Percentiles rank a stretch among this genome's conserved stretches.
These are phyloP conservation scores for Ophiocordyceps sinensis DNA, from an alignment of 2,329 filamentous ascomycete genomes.

Conservation along the genomic window DNA sequence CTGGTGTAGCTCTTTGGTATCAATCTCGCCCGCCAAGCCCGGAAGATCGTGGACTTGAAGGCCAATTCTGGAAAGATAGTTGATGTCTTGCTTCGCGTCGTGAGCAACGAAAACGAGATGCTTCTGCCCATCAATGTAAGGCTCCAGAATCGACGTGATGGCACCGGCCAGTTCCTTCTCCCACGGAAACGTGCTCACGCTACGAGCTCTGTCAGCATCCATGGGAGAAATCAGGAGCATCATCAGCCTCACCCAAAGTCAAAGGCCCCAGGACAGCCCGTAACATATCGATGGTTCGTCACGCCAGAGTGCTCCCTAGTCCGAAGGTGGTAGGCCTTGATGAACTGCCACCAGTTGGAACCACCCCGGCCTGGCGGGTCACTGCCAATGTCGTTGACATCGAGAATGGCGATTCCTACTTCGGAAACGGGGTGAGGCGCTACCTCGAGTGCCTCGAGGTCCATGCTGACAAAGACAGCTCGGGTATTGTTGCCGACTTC, in stretches of 20 bases:
- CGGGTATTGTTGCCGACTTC: constrained; percentile 3
- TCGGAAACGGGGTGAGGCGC: constrained; percentile 60
- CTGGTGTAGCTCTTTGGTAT: constrained; percentile 60
- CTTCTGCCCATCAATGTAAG: constrained; percentile 13
- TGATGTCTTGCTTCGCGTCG: constrained; percentile 51
- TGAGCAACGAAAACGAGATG: constrained; percentile 72
- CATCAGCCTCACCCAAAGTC: constrained; percentile 53
- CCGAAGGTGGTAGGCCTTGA: constrained; percentile 62
- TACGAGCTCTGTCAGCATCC: constrained; percentile 11
- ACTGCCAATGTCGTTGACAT: constrained; percentile 43
- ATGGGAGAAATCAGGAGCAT: not conserved
- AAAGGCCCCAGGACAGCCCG: constrained; percentile 60
- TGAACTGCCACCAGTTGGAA: constrained; percentile 49
- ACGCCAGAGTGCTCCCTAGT: constrained; percentile 54
- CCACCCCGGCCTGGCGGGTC: constrained; percentile 47
- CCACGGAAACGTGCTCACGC: constrained; percentile 26
- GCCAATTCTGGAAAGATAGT: constrained; percentile 50
- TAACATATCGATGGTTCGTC: constrained; percentile 53
- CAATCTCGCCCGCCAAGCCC: constrained; percentile 47
- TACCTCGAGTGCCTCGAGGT: constrained; percentile 69
- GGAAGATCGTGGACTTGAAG: constrained; percentile 40
- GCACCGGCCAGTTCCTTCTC: constrained; percentile 16
- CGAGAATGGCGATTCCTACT: constrained; percentile 69
- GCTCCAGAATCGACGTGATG: constrained; percentile 22
- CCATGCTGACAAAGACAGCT: constrained; percentile 58